Percentiles rank a stretch among this genome's conserved stretches.
Conservation (phyloP, 305 asterid genomes). For the Fraxinus dipetala region DNA sequence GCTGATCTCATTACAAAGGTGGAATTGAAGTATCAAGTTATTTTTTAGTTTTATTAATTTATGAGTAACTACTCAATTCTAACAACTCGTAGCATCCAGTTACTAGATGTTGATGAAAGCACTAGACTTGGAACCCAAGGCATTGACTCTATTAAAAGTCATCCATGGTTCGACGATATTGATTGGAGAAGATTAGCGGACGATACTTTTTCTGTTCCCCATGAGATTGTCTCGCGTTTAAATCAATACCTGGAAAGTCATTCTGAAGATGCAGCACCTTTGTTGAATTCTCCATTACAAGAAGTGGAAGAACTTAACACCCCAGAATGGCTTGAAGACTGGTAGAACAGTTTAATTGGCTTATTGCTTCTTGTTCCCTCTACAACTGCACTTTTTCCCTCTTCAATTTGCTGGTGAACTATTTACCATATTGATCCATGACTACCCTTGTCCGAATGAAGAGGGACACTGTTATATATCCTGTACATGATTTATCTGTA, state of each 20-base stretch:
- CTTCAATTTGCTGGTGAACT: slow-evolving; percentile 2
- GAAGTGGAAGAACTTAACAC: slow-evolving; percentile 57
- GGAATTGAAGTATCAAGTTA: slow-evolving; percentile 4
- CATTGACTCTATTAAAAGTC: slow-evolving; percentile 58
- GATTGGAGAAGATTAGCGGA: slow-evolving; percentile 69
- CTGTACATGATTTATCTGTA: slow-evolving; percentile 7
- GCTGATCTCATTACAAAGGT: slow-evolving; percentile 85
- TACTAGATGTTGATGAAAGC: slow-evolving; percentile 80
- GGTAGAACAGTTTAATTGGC: slow-evolving; percentile 40
- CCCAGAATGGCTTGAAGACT: slow-evolving; percentile 87
- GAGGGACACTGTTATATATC: neutral
- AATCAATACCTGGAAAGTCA: slow-evolving; percentile 50
- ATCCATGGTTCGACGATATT: slow-evolving; percentile 76
- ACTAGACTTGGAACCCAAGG: slow-evolving; percentile 78
- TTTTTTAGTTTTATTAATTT: slow-evolving; percentile 10
- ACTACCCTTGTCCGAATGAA: neutral
- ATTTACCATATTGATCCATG: neutral
- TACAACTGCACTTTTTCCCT: neutral
- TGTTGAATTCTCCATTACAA: slow-evolving; percentile 41
- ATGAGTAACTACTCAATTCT: slow-evolving; percentile 6
- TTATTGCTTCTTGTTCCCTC: neutral
- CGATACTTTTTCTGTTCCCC: slow-evolving; percentile 45
- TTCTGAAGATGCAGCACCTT: slow-evolving; percentile 37
- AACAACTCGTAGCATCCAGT: slow-evolving; percentile 40
- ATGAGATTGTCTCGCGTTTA: slow-evolving; percentile 61